Evolutionary conservation across 441 rosid species (phyloP), one percentile per base, ranked within the genome.

Genomic region (Populus hybrid): DNA sequence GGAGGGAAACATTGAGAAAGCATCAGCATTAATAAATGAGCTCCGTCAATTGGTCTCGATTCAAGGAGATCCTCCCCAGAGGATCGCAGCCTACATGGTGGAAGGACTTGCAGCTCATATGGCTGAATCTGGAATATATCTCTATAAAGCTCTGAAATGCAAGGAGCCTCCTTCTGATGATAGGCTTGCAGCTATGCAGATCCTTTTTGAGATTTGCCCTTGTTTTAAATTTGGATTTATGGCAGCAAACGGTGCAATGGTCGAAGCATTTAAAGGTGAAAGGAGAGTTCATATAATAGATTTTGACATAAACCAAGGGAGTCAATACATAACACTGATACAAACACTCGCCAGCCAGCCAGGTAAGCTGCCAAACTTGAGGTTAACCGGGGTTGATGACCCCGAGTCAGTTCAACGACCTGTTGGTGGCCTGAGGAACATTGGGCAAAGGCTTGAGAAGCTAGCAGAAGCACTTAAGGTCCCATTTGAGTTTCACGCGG

Each of bases 121-220:
- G 91, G 97, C 98, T 81, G 84, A 89, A 30, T 94, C 99, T 26
- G 99, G 99, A 34, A 94, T 87, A 78, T 90, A 77, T 70, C 90
- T 97, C 7, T 97, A 97, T 82, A 92, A 81, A 85, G 90, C 99
- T 71, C 83, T 97, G 80, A 97, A 88, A 85, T 97, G 99, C 90
- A 97, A 97, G 85, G 99, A 93, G 82, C 97, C 99, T 77, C 99
- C 99, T 75, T 88, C 98, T 26, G 87, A 88, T 61, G 97, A 97
- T 80, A 88, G 98, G 83, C 97, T 97, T 38, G 98, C 99, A 46
- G 99, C 99, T 0, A 97, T 97, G 99, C 99, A 97, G 80, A 93
- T 97, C 67, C 95, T 97, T 73, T 94, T 97, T 70, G 99, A 97
- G 88, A 88, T 94, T 14, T 97, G 99, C 86, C 99, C 99, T 50